Percentiles rank a stretch among this genome's conserved stretches.
These are phyloP conservation scores for Kodamaea anthophila DNA, from an alignment of 1,139 yeast genomes.

Conservation along the genomic window DNA sequence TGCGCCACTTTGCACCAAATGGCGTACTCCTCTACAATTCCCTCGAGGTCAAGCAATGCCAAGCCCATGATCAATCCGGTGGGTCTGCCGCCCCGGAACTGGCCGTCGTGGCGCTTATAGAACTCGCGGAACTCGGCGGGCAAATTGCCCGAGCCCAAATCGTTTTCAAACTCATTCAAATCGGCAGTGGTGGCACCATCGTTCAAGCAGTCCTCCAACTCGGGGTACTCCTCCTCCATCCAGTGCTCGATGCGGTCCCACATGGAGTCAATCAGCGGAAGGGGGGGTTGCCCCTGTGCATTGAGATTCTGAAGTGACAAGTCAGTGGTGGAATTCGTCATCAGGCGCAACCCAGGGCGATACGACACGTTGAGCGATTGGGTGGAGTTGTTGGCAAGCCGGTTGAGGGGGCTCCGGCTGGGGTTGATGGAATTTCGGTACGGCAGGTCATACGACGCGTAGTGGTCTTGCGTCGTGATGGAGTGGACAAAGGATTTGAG, in stretches of 20 bases:
- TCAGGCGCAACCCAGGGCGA: constrained; percentile 32
- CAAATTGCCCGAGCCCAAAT: constrained; percentile 54
- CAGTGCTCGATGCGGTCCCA: constrained; percentile 73
- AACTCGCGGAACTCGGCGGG: constrained; percentile 76
- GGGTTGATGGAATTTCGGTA: constrained; percentile 27
- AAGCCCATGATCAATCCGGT: constrained; percentile 71
- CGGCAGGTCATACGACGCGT: constrained; percentile 52
- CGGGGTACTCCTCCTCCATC: constrained; percentile 76
- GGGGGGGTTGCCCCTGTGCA: constrained; percentile 56
- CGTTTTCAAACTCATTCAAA: constrained; percentile 70
- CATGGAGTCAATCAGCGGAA: constrained; percentile 63
- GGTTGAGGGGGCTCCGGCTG: constrained; percentile 15
- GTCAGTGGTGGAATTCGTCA: constrained; percentile 23
- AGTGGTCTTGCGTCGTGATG: constrained; percentile 58
- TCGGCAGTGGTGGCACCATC: constrained; percentile 72
- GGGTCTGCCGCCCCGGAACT: constrained; percentile 68
- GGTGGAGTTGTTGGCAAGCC: constrained; percentile 37
- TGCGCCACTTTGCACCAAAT: constrained; percentile 69
- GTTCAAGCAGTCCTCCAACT: constrained; percentile 64
- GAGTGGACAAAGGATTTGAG: constrained; percentile 52
- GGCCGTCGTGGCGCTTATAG: constrained; percentile 75
- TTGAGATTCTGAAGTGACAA: constrained; percentile 39
- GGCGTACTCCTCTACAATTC: constrained; percentile 61
- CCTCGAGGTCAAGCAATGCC: constrained; percentile 64
- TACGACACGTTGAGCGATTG: constrained; percentile 30